Percentiles rank a stretch among this genome's conserved stretches.
Conservation (phyloP, 2,329 filamentous ascomycete genomes). For the Dactylellina haptotyla region DNA sequence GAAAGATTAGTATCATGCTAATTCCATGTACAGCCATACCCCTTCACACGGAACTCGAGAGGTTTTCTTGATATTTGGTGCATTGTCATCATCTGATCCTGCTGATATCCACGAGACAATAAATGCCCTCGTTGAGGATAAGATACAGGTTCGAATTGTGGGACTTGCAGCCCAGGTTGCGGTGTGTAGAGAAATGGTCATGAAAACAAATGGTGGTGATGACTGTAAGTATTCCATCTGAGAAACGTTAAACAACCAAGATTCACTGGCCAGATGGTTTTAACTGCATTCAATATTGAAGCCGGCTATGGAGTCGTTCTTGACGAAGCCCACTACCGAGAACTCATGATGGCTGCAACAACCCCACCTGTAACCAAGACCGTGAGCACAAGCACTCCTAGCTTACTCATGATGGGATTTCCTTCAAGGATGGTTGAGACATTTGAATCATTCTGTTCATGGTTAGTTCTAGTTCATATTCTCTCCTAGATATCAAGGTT, state of each 20-base stretch:
- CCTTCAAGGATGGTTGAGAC: conserved; percentile 83
- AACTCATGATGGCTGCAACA: conserved; percentile 87
- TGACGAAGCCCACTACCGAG: conserved; percentile 85
- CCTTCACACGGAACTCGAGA: conserved; percentile 93
- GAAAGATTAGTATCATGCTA: too few species aligned
- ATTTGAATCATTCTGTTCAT: conserved; percentile 82
- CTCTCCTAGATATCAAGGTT: neutral
- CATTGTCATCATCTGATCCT: conserved; percentile 87
- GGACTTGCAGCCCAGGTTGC: conserved; percentile 91
- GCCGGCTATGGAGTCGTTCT: conserved; percentile 81
- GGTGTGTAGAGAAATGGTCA: conserved; percentile 88
- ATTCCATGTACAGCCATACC: conserved; percentile 85
- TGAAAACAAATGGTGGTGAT: conserved; percentile 85
- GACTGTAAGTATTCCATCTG: conserved; percentile 61
- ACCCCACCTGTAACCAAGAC: conserved; percentile 86
- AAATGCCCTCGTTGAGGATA: conserved; percentile 77
- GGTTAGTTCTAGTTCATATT: conserved; percentile 60
- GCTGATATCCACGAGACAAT: conserved; percentile 96
- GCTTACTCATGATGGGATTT: conserved; percentile 96
- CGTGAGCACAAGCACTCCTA: conserved; percentile 69
- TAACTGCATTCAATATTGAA: neutral
- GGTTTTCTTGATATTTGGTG: conserved; percentile 89
- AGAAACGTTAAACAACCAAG: neutral
- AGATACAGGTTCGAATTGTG: conserved; percentile 86
- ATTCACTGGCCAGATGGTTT: too few species aligned